Base-by-base conservation (phyloP, 306 rosid species). In the Geum urbanum region DNA sequence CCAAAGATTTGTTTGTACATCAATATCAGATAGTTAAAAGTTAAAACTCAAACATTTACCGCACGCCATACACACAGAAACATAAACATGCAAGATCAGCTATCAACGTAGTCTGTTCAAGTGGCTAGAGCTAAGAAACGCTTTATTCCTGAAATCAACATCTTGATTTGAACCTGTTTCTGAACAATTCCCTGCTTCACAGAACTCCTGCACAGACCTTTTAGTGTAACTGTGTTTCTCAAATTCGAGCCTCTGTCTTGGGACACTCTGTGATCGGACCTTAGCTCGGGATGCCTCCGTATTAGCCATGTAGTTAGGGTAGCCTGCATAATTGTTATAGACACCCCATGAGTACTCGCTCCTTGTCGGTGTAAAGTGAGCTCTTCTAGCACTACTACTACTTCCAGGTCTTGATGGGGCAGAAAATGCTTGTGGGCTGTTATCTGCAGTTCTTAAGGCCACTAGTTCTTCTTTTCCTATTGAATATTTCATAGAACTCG, bases 181-280 rank as follows among this genome's bases (percentile, higher is more conserved):
- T 65, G 86, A 80, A 82, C 71, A 73, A 55, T 72, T 67, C 82
- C 87, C 79, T 50, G 76, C 60, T 72, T 88, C 91, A 86, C 91
- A 83, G 22, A 65, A 43, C 39, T 88, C 86, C 49, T 75, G 89
- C 67, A 71, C 40, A 66, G 78, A 77, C 61, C 79, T 82, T 61
- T 76, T 80, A 16, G 73, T 66, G 6, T 86, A 72, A 72, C 84
- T 81, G 16, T 74, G 72, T 65, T 81, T 84, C 66, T 88, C 97
- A 77, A 88, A 85, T 75, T 88, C 99, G 1, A 83, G 57, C 84
- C 99, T 87, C 77, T 91, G 99, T 77, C 86, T 84, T 7, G 97
- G 97, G 48, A 91, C 99, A 81, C 99, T 94, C 9, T 85, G 99
- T 47, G 99, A 94, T 77, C 99, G 79, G 56, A 83, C 89, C 86